Percentiles rank a stretch among this genome's conserved stretches.
These are phyloP conservation scores for Ensete ventricosum DNA, from an alignment of 176 grass and related monocot genomes.

Conservation along the genomic window DNA sequence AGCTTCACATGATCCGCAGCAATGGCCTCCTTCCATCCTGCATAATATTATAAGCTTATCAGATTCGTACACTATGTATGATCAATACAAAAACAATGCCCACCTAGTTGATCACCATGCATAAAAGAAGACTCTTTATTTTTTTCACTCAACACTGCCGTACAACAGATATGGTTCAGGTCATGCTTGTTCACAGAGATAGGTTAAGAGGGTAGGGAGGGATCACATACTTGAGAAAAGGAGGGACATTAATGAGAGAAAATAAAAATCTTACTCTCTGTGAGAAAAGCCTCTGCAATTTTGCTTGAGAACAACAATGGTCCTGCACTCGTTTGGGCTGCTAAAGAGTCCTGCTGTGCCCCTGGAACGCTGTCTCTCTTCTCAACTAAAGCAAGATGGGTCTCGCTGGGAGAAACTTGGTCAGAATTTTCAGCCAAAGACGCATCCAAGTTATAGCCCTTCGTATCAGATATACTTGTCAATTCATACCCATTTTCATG, in stretches of 20 bases:
- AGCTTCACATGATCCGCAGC: constrained; percentile 56
- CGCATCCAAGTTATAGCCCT: not conserved
- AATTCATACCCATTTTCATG: constrained; percentile 9
- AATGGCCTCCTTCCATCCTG: constrained; percentile 72
- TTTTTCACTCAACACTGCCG: not conserved
- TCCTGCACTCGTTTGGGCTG: not conserved
- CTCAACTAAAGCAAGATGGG: not conserved
- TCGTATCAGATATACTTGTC: not conserved
- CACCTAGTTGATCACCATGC: not conserved
- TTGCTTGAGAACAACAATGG: constrained; percentile 31
- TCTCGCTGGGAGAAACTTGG: not conserved
- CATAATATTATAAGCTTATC: constrained; percentile 14
- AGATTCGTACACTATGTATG: not conserved
- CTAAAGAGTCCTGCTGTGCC: constrained; percentile 8
- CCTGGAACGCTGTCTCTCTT: constrained; percentile 8
- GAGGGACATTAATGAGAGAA: constrained; percentile 3
- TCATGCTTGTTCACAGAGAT: not conserved
- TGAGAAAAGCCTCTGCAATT: constrained; percentile 52
- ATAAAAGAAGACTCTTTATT: not conserved
- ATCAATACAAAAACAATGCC: not conserved
- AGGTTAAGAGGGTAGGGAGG: not conserved
- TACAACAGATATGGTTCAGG: not conserved
- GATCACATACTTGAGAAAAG: not conserved
- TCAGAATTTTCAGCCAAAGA: not conserved
- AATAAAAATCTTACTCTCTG: constrained; percentile 59